Percentiles rank a stretch among this genome's conserved stretches.
Evolutionary conservation across 2,329 filamentous ascomycete species (phyloP).

Genomic region (Tolypocladium endophyticum): DNA sequence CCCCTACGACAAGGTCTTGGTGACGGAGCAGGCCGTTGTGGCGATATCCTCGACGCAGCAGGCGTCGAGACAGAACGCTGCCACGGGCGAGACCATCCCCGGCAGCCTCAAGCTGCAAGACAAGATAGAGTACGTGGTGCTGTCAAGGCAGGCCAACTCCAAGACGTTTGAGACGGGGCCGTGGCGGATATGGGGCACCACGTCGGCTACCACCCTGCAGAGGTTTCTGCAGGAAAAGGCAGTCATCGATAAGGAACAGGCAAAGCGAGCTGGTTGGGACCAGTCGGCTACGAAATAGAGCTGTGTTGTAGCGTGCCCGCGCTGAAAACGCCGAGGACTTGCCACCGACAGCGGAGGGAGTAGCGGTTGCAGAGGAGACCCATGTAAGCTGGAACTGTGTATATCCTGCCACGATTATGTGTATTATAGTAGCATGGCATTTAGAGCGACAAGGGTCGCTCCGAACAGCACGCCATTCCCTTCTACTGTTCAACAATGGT

Average conservation of each 20-base stretch:
- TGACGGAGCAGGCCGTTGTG: slow-evolving; percentile 46
- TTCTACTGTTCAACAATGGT: neutral
- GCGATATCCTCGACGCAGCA: slow-evolving; percentile 46
- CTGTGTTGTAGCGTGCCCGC: neutral
- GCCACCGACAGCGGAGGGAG: no score
- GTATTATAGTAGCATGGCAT: slow-evolving; percentile 2
- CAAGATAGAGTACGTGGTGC: slow-evolving; percentile 53
- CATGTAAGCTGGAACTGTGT: neutral
- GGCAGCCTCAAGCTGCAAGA: slow-evolving; percentile 40
- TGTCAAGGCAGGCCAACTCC: slow-evolving; percentile 38
- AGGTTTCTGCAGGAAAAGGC: slow-evolving; percentile 23
- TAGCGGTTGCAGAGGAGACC: neutral
- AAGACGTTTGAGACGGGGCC: slow-evolving; percentile 34
- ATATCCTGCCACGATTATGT: neutral
- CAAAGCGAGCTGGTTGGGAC: slow-evolving; percentile 21
- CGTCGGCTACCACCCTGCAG: slow-evolving; percentile 41
- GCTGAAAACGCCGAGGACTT: neutral
- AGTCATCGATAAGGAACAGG: slow-evolving; percentile 21
- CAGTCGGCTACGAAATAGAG: slow-evolving; percentile 2
- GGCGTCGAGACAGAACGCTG: slow-evolving; percentile 29
- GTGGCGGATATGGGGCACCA: slow-evolving; percentile 59
- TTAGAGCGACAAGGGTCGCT: neutral
- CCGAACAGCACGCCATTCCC: neutral
- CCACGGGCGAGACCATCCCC: slow-evolving; percentile 27
- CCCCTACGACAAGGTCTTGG: slow-evolving; percentile 23